Evolutionary conservation across 192 early-diverging fungal genomes (phyloP), one percentile per base, ranked within the genome.

Genomic region (Coemansia sp.): DNA sequence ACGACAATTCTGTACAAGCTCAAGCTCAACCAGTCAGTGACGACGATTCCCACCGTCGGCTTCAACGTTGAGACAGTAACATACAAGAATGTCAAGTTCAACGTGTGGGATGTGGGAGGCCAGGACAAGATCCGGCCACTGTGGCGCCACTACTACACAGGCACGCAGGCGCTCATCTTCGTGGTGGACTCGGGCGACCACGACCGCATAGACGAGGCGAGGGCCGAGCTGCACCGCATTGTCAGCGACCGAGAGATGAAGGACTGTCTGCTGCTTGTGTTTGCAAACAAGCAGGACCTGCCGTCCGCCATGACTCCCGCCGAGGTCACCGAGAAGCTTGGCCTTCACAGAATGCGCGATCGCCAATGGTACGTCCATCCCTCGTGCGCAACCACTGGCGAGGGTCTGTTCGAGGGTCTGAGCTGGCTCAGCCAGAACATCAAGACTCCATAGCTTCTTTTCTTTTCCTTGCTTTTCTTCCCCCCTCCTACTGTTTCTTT

Each of bases 281-380:
- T 94, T 87, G 93, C 91, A 26, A 92, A 92, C 76, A 92, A 92
- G 83, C 90, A 92, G 73, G 90, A 92, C 79, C 69, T 92, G 60
- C 88, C 85, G 16, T 85, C 79, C 19, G 95, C 94, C n/a, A 95
- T 96, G 93, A 91, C 93, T 11, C 93, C 92, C 9, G 92, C 95
- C 53, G 96, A 99, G 77, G 90, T 99, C 53, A 93, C 95, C 21
- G 95, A 98, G 72, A 87, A 87, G 61, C 82, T 99, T 43, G 95
- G 94, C 7, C 76, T 99, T 65, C 87, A 92, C 57, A 85, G 87
- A 57, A 89, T 99, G 88, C 88, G 90, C 62, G 93, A 93, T 41
- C 83, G 96, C 65, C 87, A 89, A 59, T 99, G 97, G 97, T 97
- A 95, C 69, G 92, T 94, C 56, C 91, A 92, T 67, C 92, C 92